Base-by-base conservation (phyloP, 2,329 filamentous ascomycete species). In the Fusarium falciforme region DNA sequence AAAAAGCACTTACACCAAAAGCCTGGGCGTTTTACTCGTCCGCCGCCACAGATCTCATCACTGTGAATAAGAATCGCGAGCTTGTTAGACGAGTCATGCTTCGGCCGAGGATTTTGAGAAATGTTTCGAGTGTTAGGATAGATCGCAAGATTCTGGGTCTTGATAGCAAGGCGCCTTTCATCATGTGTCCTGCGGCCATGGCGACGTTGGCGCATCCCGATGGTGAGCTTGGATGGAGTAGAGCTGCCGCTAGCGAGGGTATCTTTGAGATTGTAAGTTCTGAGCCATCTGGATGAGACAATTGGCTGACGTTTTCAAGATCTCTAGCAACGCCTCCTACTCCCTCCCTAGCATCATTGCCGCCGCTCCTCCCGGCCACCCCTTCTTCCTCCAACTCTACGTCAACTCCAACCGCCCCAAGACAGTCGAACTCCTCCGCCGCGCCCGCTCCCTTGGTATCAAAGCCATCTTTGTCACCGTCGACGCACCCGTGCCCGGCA, bases 1-100 rank as follows among this genome's bases (percentile, higher is more conserved):
- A 86, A 17, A 83, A 83, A 29, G 87, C 86, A 7, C 85, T 91
- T 57, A 85, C 86, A 10, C 85, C 87, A 25, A 93, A 93, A 77
- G 89, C 91, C n/a, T 93, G 90, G 89, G 91, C 91, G 0, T 93
- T 93, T 77, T 89, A 91, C 78, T 92, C 89, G 22, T 92, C 90
- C 10, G 91, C 91, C 2, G 89, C 91, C 12, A 92, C 90, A 7
- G 91, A 87, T 77, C 80, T 84, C n/a, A 86, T 87, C 76, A 89
- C 91, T 40, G 89, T 91, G 57, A 74, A 71, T 59, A 85, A 86
- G 59, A 93, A 93, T 79, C 85, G 83, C 27, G 83, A 85, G 0
- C 83, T 86, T 70, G 91, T 90, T 75, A 82, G 85, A 44, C 81
- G 85, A 29, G 90, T 93, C 71, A 85, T 85, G 79, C 85, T 93